A percentile compares a stretch with the other conserved stretches of the same genome.
Evolutionary conservation across 2,329 filamentous ascomycete species (phyloP).

Genomic region (Fusarium continuum): DNA sequence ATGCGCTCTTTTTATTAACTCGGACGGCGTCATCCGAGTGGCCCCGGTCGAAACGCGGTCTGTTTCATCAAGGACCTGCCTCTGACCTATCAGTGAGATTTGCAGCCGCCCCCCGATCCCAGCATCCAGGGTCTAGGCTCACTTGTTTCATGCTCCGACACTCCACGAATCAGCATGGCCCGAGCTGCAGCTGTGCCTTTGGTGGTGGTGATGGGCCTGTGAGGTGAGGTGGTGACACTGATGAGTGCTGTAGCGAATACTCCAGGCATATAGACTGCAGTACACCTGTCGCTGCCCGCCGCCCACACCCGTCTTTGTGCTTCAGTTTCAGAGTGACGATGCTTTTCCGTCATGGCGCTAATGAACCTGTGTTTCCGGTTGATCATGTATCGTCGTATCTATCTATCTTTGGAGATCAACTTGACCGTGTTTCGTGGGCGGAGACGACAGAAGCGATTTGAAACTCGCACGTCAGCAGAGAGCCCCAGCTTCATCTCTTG

Average conservation of each 20-base stretch:
- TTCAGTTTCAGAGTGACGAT: slow-evolving; percentile 18
- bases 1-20: slow-evolving; percentile 30
- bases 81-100: slow-evolving; percentile 40
- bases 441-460: slow-evolving; percentile 7
- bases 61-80: slow-evolving; percentile 41
- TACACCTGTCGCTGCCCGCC: slow-evolving; percentile 15
- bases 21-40: slow-evolving; percentile 32
- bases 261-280: slow-evolving; percentile 19
- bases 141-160: slow-evolving; percentile 41
- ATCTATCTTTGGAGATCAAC: slow-evolving; percentile 4
- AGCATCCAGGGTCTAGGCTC: slow-evolving; percentile 40
- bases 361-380: neutral
- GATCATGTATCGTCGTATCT: neutral
- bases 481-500: slow-evolving; percentile 31
- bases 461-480: slow-evolving; percentile 22
- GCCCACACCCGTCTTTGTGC: slow-evolving; percentile 11
- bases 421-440: slow-evolving; percentile 7
- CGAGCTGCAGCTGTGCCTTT: slow-evolving; percentile 3
- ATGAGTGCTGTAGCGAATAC: neutral
- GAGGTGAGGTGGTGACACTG: slow-evolving; percentile 8
- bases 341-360: neutral
- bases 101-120: slow-evolving; percentile 37
- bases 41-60: slow-evolving; percentile 42
- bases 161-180: slow-evolving; percentile 35
- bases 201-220: neutral